Evolutionary conservation across 148 eudicot genomes (phyloP), one percentile per base, ranked within the genome.

Genomic region (Vaccinium macrocarpon): DNA sequence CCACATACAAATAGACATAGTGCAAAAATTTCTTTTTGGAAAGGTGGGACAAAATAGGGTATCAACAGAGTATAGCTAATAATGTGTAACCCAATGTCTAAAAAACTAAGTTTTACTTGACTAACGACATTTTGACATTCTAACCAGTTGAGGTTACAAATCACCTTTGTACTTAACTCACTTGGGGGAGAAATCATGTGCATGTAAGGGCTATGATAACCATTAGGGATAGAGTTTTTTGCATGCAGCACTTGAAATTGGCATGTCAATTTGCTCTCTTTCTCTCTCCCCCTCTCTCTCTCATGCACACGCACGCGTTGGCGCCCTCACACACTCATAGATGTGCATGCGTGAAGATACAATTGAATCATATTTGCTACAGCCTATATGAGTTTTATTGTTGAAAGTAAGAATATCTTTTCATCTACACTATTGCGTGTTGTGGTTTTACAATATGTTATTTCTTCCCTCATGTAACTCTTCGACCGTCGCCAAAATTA

Each of bases 131-230:
- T 38, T 46, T 42, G 51, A 19, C 23, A 5, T 42, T 8, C 51
- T 21, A 46, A 27, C 14, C 51, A 46, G 23, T 42, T 75, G 27
- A 46, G 52, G 6, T 19, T 46, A 46, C 25, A 75, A 18, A 42
- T 46, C 29, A 75, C 27, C 78, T 75, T 51, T 35, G 80, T 25
- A 32, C 2, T 18, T 77, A 38, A 50, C 57, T 51, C 52, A 23
- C 59, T 77, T 51, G 59, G 27, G 53, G 80, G 59, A 77, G 80
- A 49, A 77, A 76, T 76, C 14, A 42, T 73, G 27, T 75, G 48
- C 78, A 48, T 75, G 27, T 76, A 21, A 74, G 78, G 49, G 79
- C 79, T 48, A 75, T 48, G 53, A 48, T 75, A 21, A 49, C 29
- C 53, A 76, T 76, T 50, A 50, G 55, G 18, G 18, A 75, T 66